These are phyloP conservation scores for Mycena metata DNA, from an alignment of 768 basidiomycete genomes.

Conservation along the genomic window DNA sequence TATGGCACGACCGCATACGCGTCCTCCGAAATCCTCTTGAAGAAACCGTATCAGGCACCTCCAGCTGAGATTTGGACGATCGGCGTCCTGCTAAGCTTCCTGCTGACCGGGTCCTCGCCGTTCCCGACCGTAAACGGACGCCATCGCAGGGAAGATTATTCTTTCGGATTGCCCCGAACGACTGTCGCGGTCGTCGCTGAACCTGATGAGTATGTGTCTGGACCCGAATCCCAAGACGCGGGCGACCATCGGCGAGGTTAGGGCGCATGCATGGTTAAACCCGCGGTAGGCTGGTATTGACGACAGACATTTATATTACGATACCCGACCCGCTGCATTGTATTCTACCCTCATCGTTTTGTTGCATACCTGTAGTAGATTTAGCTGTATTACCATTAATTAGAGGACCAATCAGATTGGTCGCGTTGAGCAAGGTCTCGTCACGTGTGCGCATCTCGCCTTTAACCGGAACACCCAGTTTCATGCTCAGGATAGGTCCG, in stretches of 20 bases:
- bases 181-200: conserved; percentile 64
- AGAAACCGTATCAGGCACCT: conserved; percentile 90
- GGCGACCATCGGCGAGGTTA: conserved; percentile 86
- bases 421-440: not conserved
- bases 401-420: conserved; percentile 1
- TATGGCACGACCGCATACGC: conserved; percentile 98
- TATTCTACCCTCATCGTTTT: conserved; percentile 36
- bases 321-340: conserved; percentile 31
- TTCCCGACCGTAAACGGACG: conserved; percentile 90
- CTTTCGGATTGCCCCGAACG: conserved; percentile 57
- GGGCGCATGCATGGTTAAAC: conserved; percentile 85
- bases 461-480: not conserved
- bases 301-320: conserved; percentile 20
- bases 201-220: conserved; percentile 82
- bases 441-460: conserved; percentile 11
- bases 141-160: conserved; percentile 74
- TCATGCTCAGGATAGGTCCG: conserved; percentile 37
- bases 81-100: conserved; percentile 93
- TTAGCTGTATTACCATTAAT: conserved; percentile 15
- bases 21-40: conserved; percentile 92
- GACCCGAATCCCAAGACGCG: conserved; percentile 86
- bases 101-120: conserved; percentile 93
- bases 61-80: conserved; percentile 98
- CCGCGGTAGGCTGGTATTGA: conserved; percentile 31
- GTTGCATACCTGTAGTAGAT: conserved; percentile 17